Conservation (phyloP, 441 rosid genomes). For the Pelargonium myrrhifolium region DNA sequence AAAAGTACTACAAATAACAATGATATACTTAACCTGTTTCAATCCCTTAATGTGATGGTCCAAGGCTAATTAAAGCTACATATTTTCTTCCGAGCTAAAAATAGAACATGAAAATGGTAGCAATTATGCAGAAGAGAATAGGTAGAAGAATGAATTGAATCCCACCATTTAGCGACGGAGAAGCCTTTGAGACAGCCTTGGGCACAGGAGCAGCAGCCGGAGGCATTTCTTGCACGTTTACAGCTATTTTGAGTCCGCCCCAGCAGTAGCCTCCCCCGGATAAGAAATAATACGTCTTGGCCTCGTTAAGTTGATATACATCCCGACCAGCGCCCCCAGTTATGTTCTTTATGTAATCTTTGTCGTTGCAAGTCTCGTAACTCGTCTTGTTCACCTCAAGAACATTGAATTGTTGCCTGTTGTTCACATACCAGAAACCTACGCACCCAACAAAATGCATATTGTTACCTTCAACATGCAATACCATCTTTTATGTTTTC, state of each 20-base stretch:
- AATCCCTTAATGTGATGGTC: too few relatives aligned
- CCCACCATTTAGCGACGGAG: neutral
- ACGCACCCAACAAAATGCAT: too few relatives aligned
- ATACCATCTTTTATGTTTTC: too few relatives aligned
- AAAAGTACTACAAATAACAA: too few relatives aligned
- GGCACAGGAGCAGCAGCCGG: slow-evolving; percentile 26
- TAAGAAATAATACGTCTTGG: slow-evolving; percentile 42
- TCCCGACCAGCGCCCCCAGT: slow-evolving; percentile 49
- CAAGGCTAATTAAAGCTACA: too few relatives aligned
- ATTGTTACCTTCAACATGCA: too few relatives aligned
- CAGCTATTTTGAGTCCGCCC: slow-evolving; percentile 41
- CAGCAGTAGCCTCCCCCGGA: slow-evolving; percentile 45
- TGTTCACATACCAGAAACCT: neutral
- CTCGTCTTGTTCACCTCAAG: slow-evolving; percentile 52
- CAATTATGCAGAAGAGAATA: neutral
- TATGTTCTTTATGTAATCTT: slow-evolving; percentile 36
- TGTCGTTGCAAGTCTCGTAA: slow-evolving; percentile 37
- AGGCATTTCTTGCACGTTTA: slow-evolving; percentile 22
- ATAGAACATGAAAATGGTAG: neutral
- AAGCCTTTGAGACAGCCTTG: too few relatives aligned
- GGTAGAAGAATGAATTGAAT: neutral
- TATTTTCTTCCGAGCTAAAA: too few relatives aligned
- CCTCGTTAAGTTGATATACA: slow-evolving; percentile 37
- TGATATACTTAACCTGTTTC: too few relatives aligned
- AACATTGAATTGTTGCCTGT: slow-evolving; percentile 34